These are phyloP conservation scores for Cyclanthera cordifolia DNA, from an alignment of 306 rosid species.

Conservation along the genomic window DNA sequence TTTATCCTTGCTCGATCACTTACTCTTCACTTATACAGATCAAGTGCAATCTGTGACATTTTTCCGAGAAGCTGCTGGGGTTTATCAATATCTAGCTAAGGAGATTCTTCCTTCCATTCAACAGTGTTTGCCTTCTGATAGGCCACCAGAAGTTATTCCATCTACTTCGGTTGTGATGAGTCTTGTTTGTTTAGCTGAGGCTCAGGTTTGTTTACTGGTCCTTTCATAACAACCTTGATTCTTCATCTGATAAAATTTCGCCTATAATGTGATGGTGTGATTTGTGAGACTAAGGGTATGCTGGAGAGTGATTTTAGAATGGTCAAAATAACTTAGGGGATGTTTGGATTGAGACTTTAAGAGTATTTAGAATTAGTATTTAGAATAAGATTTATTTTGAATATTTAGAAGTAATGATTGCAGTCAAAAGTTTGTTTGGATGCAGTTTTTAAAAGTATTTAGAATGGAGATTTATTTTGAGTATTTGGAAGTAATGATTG, in stretches of 20 bases:
- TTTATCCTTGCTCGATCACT: slow-evolving; percentile 10
- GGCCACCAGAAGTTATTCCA: slow-evolving; percentile 49
- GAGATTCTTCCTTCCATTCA: slow-evolving; percentile 41
- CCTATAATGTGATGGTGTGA: too few relatives aligned
- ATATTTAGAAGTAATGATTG: too few relatives aligned
- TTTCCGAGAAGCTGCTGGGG: slow-evolving; percentile 70
- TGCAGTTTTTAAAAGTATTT: too few relatives aligned
- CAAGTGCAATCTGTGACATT: slow-evolving; percentile 47
- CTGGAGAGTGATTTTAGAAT: background rate
- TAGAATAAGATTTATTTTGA: too few relatives aligned
- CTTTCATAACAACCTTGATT: background rate
- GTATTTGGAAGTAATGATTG: too few relatives aligned
- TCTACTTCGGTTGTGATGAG: slow-evolving; percentile 48
- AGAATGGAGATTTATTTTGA: too few relatives aligned
- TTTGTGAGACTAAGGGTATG: background rate
- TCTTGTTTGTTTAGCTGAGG: slow-evolving; percentile 65
- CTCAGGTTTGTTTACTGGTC: slow-evolving; percentile 44
- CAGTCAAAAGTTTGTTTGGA: too few relatives aligned
- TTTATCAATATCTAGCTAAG: slow-evolving; percentile 52
- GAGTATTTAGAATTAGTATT: too few relatives aligned
- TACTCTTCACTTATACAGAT: slow-evolving; percentile 34
- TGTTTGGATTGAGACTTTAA: too few relatives aligned
- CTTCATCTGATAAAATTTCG: background rate
- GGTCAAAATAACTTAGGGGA: background rate
- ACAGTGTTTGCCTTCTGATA: slow-evolving; percentile 28